Evolutionary conservation across 305 asterid genomes (phyloP), one percentile per base, ranked within the genome.

Genomic region (Plantago lanceolata): DNA sequence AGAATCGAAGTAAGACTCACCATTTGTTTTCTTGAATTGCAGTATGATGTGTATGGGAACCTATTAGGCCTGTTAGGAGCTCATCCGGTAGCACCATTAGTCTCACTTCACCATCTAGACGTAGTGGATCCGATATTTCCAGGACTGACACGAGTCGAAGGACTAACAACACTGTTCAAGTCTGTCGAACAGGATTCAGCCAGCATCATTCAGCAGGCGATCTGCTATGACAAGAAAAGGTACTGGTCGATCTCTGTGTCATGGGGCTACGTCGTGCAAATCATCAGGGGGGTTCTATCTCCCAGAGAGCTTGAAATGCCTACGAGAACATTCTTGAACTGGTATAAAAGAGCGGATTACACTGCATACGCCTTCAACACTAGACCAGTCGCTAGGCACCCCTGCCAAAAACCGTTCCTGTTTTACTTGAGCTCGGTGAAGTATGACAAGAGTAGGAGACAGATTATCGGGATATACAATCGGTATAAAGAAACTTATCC

Each of bases 31-130:
- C 60, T 52, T 54, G 61, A n/a, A 53, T 61, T 78, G 86, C 81
- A 93, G 97, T 93, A 84, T 72, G 97, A 93, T 79, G 96, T 89
- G 59, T 84, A 93, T 59, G 99, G 99, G 11, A 84, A 84, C 77
- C 75, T 90, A 37, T 59, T 87, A 71, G 99, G 97, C 49, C 92
- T 93, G 45, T 70, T 89, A 48, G 97, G 85, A 56, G 95, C 99
- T 11, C 97, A 93, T 66, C 97, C 95, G 0, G 92, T 89, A 12
- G 62, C 92, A n/a, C 99, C 99, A 24, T 57, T 89, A 17, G 94
- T 89, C 16, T 87, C 97, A 24, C 78, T 93, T 54, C 97, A 93
- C 77, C 99, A 93, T 74, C 87, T 93, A 21, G 97, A 93, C 65
- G 86, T 93, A 19, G 96, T 89, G 73, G 91, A 83, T 40, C 97